Evolutionary conservation across 257 asterid species (phyloP), one percentile per base, ranked within the genome.

Genomic region (Solanum sejunctum): DNA sequence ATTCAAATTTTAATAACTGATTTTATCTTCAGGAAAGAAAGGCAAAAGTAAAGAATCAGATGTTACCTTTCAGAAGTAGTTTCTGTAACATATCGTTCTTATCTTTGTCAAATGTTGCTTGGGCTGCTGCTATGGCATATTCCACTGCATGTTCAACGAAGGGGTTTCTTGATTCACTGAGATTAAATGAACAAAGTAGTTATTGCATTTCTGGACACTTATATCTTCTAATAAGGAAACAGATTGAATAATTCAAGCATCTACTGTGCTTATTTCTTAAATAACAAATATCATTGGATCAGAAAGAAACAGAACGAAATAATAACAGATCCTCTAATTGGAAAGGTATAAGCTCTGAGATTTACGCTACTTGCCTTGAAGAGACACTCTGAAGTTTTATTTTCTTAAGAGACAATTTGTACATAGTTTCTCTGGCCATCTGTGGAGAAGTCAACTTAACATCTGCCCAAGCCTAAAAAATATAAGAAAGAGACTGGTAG

Each of bases 391-490:
- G 94, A 85, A 94, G 92, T 85, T 87, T 87, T 54, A 92, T 93
- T 85, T 89, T 77, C 88, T 90, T 92, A 52, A 94, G 92, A 3
- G 99, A 92, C 88, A 95, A 45, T 90, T 95, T 95, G 89, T 91
- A 95, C 91, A 86, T 80, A 64, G 93, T 93, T 92, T 93, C 99
- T 91, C 98, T 94, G 75, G 88, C 92, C 99, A 95, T 95, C 89
- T 95, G 99, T 80, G 98, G 99, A 86, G 99, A 95, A 84, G 97
- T 94, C 90, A 95, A 88, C 87, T 95, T 94, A 89, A 95, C 96
- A 85, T 95, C 98, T 61, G 94, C 72, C 98, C 97, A 95, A 71
- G 90, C 91, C 99, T 95, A 91, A 85, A 88, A 71, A 52, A 63
- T 55, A 71, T 7, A 26, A 81, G 28, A 23, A 43, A 26, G 69